Conservation (phyloP, 75 land plant genomes). For the Sequoia sempervirens region DNA sequence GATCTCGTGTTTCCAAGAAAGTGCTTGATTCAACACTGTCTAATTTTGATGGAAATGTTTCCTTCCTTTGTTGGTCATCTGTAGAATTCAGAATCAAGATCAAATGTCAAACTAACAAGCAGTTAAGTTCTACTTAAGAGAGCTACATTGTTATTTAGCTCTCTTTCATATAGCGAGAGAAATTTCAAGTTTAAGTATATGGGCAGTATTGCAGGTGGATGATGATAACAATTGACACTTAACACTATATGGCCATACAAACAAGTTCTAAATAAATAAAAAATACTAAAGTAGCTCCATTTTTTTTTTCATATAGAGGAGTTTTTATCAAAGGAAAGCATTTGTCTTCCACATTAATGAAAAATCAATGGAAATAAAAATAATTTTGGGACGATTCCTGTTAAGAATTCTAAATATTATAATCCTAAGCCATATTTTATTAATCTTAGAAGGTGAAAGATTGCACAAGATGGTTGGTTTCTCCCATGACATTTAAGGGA, state of each 20-base stretch:
- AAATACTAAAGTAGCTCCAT: background rate
- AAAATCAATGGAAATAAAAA: background rate
- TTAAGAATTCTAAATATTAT: background rate
- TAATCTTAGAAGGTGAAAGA: background rate
- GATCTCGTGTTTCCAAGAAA: background rate
- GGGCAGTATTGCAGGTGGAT: background rate
- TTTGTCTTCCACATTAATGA: background rate
- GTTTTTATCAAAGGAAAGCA: background rate
- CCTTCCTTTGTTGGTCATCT: background rate
- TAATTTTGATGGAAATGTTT: background rate
- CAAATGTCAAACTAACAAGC: background rate
- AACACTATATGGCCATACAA: background rate
- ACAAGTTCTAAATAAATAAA: background rate
- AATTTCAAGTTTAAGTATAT: background rate
- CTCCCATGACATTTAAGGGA: background rate
- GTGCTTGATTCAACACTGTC: background rate
- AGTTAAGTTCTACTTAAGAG: background rate
- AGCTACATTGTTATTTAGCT: background rate
- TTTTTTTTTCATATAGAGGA: background rate
- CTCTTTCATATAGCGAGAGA: background rate
- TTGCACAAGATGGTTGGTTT: background rate
- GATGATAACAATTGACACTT: background rate
- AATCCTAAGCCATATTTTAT: background rate
- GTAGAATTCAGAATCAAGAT: background rate
- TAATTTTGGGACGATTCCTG: background rate